Percentiles rank a stretch among this genome's conserved stretches.
Conservation (phyloP, 495 filamentous ascomycete genomes). For the Penicillium coffeae region DNA sequence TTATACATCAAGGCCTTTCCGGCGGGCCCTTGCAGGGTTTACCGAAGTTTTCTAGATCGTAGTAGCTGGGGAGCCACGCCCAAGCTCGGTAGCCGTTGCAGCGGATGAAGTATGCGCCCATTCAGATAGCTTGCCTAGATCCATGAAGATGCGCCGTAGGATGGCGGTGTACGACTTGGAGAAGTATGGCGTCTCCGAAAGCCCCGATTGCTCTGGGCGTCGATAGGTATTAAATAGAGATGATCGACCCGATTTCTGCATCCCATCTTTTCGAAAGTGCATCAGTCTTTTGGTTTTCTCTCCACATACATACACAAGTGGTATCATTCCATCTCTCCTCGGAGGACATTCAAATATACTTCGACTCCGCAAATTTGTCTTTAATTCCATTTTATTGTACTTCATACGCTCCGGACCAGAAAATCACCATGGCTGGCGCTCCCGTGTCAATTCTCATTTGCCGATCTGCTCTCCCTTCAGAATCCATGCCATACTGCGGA, state of each 20-base stretch:
- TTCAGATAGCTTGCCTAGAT: slow-evolving; percentile 23
- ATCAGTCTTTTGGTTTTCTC: neutral
- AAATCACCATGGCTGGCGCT: slow-evolving; percentile 7
- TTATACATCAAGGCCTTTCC: slow-evolving; percentile 31
- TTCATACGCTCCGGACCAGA: neutral
- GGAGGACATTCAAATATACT: too few species aligned
- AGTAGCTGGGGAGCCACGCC: slow-evolving; percentile 18
- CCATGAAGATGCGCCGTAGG: slow-evolving; percentile 25
- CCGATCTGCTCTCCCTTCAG: slow-evolving; percentile 2
- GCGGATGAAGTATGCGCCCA: slow-evolving; percentile 16
- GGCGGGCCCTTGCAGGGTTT: slow-evolving; percentile 40
- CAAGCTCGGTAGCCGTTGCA: slow-evolving; percentile 13
- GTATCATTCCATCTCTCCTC: neutral
- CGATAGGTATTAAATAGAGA: slow-evolving; percentile 19
- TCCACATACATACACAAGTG: neutral
- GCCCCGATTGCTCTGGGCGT: slow-evolving; percentile 7
- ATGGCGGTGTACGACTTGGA: slow-evolving; percentile 39
- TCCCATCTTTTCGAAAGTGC: neutral
- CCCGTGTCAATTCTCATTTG: neutral
- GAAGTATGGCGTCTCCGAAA: slow-evolving; percentile 11
- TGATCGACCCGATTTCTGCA: neutral
- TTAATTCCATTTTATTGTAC: neutral
- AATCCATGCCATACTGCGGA: slow-evolving; percentile 10
- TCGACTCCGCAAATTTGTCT: neutral
- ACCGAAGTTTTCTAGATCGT: slow-evolving; percentile 17